A percentile compares a stretch with the other conserved stretches of the same genome.
Conservation (phyloP, 768 basidiomycete species). For the Cyathus striatus region DNA sequence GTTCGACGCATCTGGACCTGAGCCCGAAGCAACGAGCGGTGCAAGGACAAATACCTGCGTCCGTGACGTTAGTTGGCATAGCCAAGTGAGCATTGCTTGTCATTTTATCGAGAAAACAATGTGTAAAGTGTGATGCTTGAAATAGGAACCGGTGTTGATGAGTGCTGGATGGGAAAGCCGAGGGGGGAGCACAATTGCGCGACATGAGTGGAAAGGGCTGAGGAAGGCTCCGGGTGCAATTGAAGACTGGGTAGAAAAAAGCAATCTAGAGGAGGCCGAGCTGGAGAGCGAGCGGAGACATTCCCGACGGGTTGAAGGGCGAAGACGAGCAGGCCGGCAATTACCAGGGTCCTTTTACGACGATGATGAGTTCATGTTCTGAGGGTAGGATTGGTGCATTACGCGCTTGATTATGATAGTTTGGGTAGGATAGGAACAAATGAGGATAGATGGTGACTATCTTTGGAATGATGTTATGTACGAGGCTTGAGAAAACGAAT, state of each 20-base stretch:
- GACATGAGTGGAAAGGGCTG: slow-evolving; percentile 96
- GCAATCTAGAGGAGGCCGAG: slow-evolving; percentile 16
- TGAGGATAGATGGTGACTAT: too few relatives aligned
- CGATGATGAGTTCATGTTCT: slow-evolving; percentile 1
- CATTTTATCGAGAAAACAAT: slow-evolving; percentile 1
- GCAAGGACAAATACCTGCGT: slow-evolving; percentile 50
- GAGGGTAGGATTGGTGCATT: background rate
- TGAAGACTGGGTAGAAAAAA: slow-evolving; percentile 72
- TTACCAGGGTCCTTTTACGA: slow-evolving; percentile 12
- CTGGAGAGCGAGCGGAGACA: slow-evolving; percentile 14
- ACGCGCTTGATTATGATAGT: too few relatives aligned
- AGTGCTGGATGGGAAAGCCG: slow-evolving; percentile 83
- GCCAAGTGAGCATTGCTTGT: slow-evolving; percentile 43
- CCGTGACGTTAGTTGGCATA: slow-evolving; percentile 95
- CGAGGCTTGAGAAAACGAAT: too few relatives aligned
- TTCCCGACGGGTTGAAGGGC: slow-evolving; percentile 15
- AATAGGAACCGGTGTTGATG: slow-evolving; percentile 83
- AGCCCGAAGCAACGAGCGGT: slow-evolving; percentile 28
- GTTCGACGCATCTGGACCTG: slow-evolving; percentile 65
- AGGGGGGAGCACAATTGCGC: slow-evolving; percentile 74
- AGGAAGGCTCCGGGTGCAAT: slow-evolving; percentile 61
- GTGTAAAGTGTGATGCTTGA: slow-evolving; percentile 1
- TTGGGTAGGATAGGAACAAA: too few relatives aligned
- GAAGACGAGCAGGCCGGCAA: background rate
- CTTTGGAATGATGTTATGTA: too few relatives aligned